A percentile compares a stretch with the other conserved stretches of the same genome.
Evolutionary conservation across 768 basidiomycete genomes (phyloP).

Genomic region (Epithele typhae): DNA sequence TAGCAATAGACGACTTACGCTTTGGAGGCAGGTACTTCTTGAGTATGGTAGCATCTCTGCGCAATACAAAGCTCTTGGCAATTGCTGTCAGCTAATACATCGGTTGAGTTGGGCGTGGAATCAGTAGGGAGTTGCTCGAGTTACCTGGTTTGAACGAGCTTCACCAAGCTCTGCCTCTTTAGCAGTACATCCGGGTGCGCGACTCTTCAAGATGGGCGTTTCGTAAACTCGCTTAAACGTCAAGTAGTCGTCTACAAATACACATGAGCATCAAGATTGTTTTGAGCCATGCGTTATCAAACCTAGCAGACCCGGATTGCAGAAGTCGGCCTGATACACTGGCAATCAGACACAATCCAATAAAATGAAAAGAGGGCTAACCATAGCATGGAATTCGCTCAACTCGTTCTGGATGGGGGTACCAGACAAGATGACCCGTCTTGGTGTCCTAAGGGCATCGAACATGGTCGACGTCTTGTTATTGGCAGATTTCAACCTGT

Average conservation of each 20-base stretch:
- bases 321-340: conserved; percentile 76
- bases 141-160: conserved; percentile 72
- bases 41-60: conserved; percentile 80
- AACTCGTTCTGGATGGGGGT: conserved; percentile 98
- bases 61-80: conserved; percentile 85
- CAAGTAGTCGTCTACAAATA: conserved; percentile 61
- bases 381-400: conserved; percentile 95
- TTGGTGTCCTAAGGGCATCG: conserved; percentile 64
- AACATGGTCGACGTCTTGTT: conserved; percentile 91
- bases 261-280: conserved; percentile 4
- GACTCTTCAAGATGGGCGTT: conserved; percentile 78
- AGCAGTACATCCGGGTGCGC: conserved; percentile 66
- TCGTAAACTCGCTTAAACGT: conserved; percentile 84
- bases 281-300: neutral
- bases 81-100: conserved; percentile 60
- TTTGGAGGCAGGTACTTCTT: conserved; percentile 88
- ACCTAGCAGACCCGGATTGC: conserved; percentile 91
- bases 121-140: no score
- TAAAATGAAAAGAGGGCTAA: conserved; percentile 28
- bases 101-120: no score
- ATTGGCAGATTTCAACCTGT: conserved; percentile 87
- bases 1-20: conserved; percentile 43
- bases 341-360: no score
- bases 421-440: conserved; percentile 88
- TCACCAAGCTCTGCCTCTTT: conserved; percentile 78